These are phyloP conservation scores for Mortierella sp. DNA, from an alignment of 371 early-diverging fungal genomes.

Conservation along the genomic window DNA sequence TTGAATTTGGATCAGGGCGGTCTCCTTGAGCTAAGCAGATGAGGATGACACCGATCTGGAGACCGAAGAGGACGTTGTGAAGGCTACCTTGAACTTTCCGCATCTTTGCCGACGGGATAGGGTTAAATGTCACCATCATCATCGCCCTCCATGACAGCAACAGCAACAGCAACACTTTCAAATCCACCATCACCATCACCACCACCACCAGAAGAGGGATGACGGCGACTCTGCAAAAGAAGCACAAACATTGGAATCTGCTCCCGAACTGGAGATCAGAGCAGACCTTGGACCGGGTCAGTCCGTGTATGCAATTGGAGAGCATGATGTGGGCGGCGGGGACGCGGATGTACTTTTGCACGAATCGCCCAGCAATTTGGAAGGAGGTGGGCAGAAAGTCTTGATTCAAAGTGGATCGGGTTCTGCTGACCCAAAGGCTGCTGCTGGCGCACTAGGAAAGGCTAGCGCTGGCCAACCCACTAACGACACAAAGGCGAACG, in stretches of 20 bases:
- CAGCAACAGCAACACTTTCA: not conserved
- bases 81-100: slow-evolving; percentile 14
- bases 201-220: slow-evolving; percentile 14
- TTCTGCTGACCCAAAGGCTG: slow-evolving; percentile 3
- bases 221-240: not conserved
- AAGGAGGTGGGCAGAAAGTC: slow-evolving; percentile 12
- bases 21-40: slow-evolving; percentile 6
- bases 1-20: slow-evolving; percentile 8
- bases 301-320: slow-evolving; percentile 13
- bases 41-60: not conserved
- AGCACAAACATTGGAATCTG: not conserved
- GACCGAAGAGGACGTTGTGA: not conserved
- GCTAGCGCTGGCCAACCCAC: slow-evolving; percentile 27
- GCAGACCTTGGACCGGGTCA: slow-evolving; percentile 17
- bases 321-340: not conserved
- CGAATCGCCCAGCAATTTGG: slow-evolving; percentile 10
- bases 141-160: slow-evolving; percentile 3
- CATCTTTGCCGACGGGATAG: slow-evolving; percentile 33
- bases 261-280: slow-evolving; percentile 6
- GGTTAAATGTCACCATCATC: slow-evolving; percentile 33
- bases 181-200: slow-evolving; percentile 7
- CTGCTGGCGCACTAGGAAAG: slow-evolving; percentile 16
- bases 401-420: slow-evolving; percentile 22
- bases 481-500: not conserved
- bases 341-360: slow-evolving; percentile 11